Evolutionary conservation across 805 yeast genomes (phyloP).

Genomic region (Citeromyces matritensis): DNA sequence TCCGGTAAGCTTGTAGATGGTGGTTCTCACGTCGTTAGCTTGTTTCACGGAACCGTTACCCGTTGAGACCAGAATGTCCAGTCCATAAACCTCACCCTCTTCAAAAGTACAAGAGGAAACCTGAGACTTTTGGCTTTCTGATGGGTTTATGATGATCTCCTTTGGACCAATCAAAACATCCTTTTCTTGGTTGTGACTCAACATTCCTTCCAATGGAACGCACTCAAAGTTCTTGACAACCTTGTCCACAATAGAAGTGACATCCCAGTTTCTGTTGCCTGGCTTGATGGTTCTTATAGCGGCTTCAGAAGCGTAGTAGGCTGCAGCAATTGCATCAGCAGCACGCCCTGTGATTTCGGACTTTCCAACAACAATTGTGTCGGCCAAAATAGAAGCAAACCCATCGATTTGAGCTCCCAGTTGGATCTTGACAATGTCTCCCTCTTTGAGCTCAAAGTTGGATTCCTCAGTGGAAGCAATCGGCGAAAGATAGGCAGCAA

Average conservation of each 20-base stretch:
- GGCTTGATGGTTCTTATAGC: conserved; percentile 55
- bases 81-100: conserved; percentile 65
- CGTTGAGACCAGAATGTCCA: conserved; percentile 55
- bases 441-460: conserved; percentile 39
- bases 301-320: conserved; percentile 69
- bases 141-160: conserved; percentile 64
- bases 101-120: conserved; percentile 53
- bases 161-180: conserved; percentile 60
- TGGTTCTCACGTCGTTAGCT: conserved; percentile 39
- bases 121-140: conserved; percentile 46
- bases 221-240: conserved; percentile 47
- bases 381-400: conserved; percentile 54
- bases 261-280: conserved; percentile 62
- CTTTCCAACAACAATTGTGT: conserved; percentile 52
- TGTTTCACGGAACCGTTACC: conserved; percentile 50
- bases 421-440: conserved; percentile 59
- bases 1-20: conserved; percentile 62
- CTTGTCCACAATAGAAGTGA: conserved; percentile 48
- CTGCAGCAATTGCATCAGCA: conserved; percentile 59
- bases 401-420: conserved; percentile 72
- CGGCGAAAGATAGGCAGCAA: conserved; percentile 62
- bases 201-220: conserved; percentile 62
- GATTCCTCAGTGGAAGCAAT: conserved; percentile 36
- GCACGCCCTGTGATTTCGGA: conserved; percentile 32
- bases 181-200: conserved; percentile 54